These are phyloP conservation scores for Teratosphaeria nubilosa DNA, from an alignment of 2,329 filamentous ascomycete species.

Conservation along the genomic window DNA sequence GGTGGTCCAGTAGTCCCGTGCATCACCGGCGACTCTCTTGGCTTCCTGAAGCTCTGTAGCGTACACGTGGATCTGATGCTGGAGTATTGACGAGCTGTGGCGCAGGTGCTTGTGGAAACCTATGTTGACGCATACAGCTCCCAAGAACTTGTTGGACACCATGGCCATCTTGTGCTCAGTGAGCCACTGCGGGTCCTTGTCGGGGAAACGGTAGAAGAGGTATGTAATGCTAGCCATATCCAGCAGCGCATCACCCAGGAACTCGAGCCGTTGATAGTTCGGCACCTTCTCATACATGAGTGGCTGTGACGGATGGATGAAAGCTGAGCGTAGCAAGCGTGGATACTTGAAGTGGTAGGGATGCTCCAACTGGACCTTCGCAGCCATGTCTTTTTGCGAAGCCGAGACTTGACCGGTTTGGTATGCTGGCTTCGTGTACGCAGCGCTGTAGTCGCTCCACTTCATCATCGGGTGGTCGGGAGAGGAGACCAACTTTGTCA, in stretches of 20 bases:
- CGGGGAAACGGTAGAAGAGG: constrained; percentile 65
- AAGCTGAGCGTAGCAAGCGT: constrained; percentile 69
- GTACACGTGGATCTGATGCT: constrained; percentile 42
- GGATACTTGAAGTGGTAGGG: constrained; percentile 64
- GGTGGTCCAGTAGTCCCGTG: constrained; percentile 59
- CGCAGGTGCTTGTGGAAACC: constrained; percentile 66
- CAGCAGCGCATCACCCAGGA: constrained; percentile 78
- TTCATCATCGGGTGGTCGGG: constrained; percentile 57
- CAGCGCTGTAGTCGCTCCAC: constrained; percentile 63
- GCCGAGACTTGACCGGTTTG: constrained; percentile 54
- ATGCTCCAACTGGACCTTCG: constrained; percentile 50
- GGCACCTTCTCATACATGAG: constrained; percentile 67
- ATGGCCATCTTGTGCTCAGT: constrained; percentile 98
- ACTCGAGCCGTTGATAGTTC: constrained; percentile 83
- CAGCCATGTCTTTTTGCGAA: constrained; percentile 57
- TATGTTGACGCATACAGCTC: constrained; percentile 67
- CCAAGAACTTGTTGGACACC: constrained; percentile 91
- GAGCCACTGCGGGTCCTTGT: constrained; percentile 86
- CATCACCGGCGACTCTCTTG: constrained; percentile 37
- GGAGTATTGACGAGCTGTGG: constrained; percentile 40
- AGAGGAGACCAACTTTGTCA: constrained; percentile 60
- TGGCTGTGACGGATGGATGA: constrained; percentile 78
- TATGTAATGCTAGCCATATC: constrained; percentile 79
- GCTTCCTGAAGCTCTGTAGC: constrained; percentile 49
- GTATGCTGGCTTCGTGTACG: constrained; percentile 62